phyloP scores from a whole-genome alignment of 805 yeast genomes.

The Kodamaea laetipori region DNA sequence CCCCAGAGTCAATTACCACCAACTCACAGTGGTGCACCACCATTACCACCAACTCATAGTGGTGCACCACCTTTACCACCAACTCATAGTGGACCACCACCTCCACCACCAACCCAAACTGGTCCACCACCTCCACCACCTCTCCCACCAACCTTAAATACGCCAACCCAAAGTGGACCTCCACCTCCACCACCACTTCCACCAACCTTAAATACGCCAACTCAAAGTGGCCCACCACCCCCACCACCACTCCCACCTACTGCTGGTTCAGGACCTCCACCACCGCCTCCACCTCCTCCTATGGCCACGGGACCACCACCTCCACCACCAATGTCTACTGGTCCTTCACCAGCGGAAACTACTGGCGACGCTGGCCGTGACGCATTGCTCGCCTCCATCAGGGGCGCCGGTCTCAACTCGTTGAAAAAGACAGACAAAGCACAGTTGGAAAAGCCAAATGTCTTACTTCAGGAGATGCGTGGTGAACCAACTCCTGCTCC shows the following conservation, averaged over 20 bases:
- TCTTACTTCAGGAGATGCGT: conserved; percentile 65
- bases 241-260: conserved; percentile 19
- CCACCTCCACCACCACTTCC: conserved; percentile 20
- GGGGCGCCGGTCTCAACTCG: conserved; percentile 69
- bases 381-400: conserved; percentile 82
- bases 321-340: conserved; percentile 30
- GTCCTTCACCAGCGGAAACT: conserved; percentile 29
- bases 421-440: conserved; percentile 80
- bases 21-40: conserved; percentile 13
- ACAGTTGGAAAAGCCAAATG: conserved; percentile 79
- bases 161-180: conserved; percentile 13
- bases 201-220: conserved; percentile 14
- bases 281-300: conserved; percentile 21
- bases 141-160: conserved; percentile 13
- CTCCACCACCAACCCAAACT: conserved; percentile 18
- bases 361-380: conserved; percentile 64
- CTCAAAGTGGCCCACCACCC: conserved; percentile 17
- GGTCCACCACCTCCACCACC: conserved; percentile 20
- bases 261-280: conserved; percentile 26
- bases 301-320: conserved; percentile 37
- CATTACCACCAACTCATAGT: conserved; percentile 17
- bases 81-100: conserved; percentile 14
- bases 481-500: conserved; percentile 53
- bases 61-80: conserved; percentile 19
- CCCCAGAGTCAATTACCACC: conserved; percentile 17